Evolutionary conservation across 2,329 filamentous ascomycete genomes (phyloP), one percentile per base, ranked within the genome.

Genomic region (Chaetomium strumarium): DNA sequence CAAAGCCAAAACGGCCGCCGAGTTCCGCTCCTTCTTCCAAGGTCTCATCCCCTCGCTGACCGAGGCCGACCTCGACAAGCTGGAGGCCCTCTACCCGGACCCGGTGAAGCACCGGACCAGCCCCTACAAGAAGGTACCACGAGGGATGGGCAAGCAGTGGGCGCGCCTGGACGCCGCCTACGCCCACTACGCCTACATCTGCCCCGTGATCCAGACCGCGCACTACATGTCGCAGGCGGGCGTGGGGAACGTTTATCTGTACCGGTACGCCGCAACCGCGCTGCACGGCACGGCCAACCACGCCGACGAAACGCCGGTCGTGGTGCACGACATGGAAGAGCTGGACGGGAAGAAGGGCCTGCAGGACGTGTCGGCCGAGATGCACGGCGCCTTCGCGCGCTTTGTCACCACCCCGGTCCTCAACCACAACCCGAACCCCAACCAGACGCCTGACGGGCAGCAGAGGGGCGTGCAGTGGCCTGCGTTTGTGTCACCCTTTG

Each of bases 1-100:
- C 13, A 60, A 65, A 7, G 72, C 77, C 49, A 68, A 72, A 13
- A 71, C 70, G 2, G 69, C 75, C 11, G 67, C 65, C 0, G 74
- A 83, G 11, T 85, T 88, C 63, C 72, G 72, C 3, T 54, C 65
- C 2, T 87, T 88, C 66, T 88, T 87, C 72, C 64, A 68, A 0
- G 71, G 67, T 0, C 75, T 90, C 10, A 75, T 89, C 12, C 85
- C 85, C 0, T 70, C 72, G 2, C 68, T 88, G 13, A 70, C 72
- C 3, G 55, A 66, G 0, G 60, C 67, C 1, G 83, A 86, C 57
- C 66, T 86, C 11, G 65, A 72, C 31, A 70, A 66, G 1, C 74
- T 90, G 24, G 70, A 80, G n/a, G 57, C 63, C 0, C 68, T 87
- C 2, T 90, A 89, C 60, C 83, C 84, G 0, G 79, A 84, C 55